Base-by-base conservation (phyloP, 805 yeast genomes). In the Candida montana region DNA sequence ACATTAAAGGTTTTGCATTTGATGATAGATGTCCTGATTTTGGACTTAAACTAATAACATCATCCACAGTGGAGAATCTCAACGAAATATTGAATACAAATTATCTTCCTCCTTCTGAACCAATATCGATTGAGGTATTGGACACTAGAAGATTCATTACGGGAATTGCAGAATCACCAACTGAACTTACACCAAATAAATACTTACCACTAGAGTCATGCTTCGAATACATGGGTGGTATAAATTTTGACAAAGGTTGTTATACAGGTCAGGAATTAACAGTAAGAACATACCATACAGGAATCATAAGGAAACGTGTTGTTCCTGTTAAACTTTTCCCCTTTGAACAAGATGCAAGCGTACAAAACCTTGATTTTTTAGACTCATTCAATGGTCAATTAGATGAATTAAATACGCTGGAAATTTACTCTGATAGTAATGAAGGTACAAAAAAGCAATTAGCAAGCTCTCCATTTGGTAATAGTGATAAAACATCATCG, bases 201-300 rank as follows among this genome's bases (percentile, higher is more conserved):
- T 53, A 78, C 50, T 64, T 93, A 3, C 99, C 99, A 1, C 73
- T 93, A 52, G 98, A 93, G 51, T 70, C 77, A 45, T 86, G 87
- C 58, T 65, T 90, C 50, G 99, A 93, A 61, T 78, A 74, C 52
- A 76, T 78, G 64, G 82, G 85, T 49, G 95, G 65, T n/a, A 61
- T 93, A 12, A 87, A 91, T 40, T 77, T 82, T 39, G 82, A 88
- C 49, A 93, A 93, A 61, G 99, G 99, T 2, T 93, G 99, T 59
- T 93, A 93, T 54, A 81, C 88, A 13, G 99, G 99, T 1, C 99
- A 93, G 62, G 99, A 93, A 59, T 68, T 93, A 39, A 90, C 97
- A 0, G 88, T 90, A 15, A 74, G 99, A 53, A 83, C 97, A 0
- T 81, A 74, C 55, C 86, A 85, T 46, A 79, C 83, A 26, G 96